Evolutionary conservation across 2,329 filamentous ascomycete genomes (phyloP).

Genomic region (Amphichorda felina): DNA sequence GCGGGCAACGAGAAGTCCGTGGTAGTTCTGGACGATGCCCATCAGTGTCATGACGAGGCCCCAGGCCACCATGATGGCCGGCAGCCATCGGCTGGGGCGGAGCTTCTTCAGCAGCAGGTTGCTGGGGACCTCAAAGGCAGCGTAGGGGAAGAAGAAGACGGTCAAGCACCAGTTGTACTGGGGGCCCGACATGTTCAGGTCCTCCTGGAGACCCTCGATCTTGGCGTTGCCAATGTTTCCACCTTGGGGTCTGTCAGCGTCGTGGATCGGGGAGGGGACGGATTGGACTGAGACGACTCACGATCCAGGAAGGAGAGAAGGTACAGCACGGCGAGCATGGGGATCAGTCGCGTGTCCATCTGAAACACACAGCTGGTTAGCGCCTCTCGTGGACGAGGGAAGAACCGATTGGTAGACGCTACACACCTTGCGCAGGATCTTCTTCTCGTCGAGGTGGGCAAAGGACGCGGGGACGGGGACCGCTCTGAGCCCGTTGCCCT

Average conservation of each 20-base stretch:
- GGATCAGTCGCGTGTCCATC: slow-evolving; percentile 41
- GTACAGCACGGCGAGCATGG: slow-evolving; percentile 56
- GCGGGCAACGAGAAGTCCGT: slow-evolving; percentile 33
- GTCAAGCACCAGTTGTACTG: slow-evolving; percentile 61
- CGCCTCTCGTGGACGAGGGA: background rate
- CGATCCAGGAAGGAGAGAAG: slow-evolving; percentile 58
- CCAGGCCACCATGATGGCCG: slow-evolving; percentile 52
- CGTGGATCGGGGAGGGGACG: background rate
- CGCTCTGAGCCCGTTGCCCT: background rate
- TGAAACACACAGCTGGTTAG: slow-evolving; percentile 10
- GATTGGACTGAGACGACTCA: slow-evolving; percentile 10
- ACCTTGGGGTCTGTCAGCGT: slow-evolving; percentile 11
- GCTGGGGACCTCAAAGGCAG: slow-evolving; percentile 64
- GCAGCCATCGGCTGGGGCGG: slow-evolving; percentile 63
- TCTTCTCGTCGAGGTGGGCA: slow-evolving; percentile 33
- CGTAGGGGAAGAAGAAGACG: slow-evolving; percentile 72
- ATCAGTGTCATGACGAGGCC: slow-evolving; percentile 36
- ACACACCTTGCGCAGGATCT: slow-evolving; percentile 40
- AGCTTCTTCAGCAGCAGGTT: slow-evolving; percentile 67
- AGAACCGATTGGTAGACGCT: background rate
- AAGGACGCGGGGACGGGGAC: slow-evolving; percentile 1
- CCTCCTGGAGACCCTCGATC: slow-evolving; percentile 43
- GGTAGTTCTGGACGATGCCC: slow-evolving; percentile 37
- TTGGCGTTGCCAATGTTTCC: slow-evolving; percentile 58
- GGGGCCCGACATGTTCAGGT: slow-evolving; percentile 43